A percentile compares a stretch with the other conserved stretches of the same genome.
Evolutionary conservation across 2,329 filamentous ascomycete species (phyloP).

Genomic region (Aspergillus proliferans): DNA sequence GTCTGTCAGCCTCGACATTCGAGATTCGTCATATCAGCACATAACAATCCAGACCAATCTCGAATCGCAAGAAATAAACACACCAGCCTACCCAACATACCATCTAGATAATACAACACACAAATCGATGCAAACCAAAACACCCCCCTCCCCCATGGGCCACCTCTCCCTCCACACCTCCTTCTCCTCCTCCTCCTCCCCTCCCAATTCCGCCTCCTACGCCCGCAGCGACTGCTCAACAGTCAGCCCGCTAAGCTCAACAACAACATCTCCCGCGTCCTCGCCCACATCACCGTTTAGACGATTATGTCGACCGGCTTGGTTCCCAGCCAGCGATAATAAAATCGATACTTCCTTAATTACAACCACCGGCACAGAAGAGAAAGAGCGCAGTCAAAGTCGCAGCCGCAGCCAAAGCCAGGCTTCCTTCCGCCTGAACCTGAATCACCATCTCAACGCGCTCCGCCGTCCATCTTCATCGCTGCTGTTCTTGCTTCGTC

Average conservation of each 20-base stretch:
- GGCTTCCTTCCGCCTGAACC: conserved; percentile 12
- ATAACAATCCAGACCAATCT: too few relatives aligned
- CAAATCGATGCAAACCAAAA: conserved; percentile 1
- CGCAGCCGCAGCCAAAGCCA: conserved; percentile 24
- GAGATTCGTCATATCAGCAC: too few relatives aligned
- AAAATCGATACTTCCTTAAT: too few relatives aligned
- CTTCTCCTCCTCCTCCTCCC: conserved; percentile 18
- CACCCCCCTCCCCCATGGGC: conserved; percentile 17
- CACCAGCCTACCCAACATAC: not conserved
- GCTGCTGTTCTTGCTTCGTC: conserved; percentile 30
- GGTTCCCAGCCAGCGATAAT: not conserved
- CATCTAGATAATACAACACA: not conserved
- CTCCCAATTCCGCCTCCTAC: conserved; percentile 12
- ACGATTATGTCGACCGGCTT: conserved; percentile 14
- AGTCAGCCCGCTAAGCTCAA: conserved; percentile 23
- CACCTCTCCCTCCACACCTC: conserved; percentile 27
- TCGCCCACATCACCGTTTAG: conserved; percentile 22
- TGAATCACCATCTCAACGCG: conserved; percentile 12
- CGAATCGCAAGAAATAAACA: too few relatives aligned
- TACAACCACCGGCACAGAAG: too few relatives aligned
- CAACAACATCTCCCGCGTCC: conserved; percentile 23
- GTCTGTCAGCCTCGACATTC: not conserved
- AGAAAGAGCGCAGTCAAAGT: too few relatives aligned
- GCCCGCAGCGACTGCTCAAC: conserved; percentile 14
- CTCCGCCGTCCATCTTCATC: conserved; percentile 24